phyloP scores from a whole-genome alignment of 2,329 filamentous ascomycete species.

The Colletotrichum tabaci region DNA sequence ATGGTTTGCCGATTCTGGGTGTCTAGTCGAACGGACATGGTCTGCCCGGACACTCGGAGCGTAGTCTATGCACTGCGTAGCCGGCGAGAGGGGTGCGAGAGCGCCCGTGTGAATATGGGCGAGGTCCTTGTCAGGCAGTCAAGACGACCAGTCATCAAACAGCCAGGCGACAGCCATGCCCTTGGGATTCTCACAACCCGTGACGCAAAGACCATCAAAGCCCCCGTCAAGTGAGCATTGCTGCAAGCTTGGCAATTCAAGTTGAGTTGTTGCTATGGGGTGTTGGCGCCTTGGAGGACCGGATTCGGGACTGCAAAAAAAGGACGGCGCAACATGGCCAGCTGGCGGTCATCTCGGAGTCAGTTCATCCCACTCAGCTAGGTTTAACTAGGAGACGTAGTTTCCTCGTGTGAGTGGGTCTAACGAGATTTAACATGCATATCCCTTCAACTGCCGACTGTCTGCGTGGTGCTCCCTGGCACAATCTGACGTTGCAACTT shows the following conservation, averaged over 20 bases:
- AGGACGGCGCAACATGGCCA: slow-evolving; percentile 16
- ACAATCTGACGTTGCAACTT: slow-evolving; percentile 18
- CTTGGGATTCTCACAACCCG: slow-evolving; percentile 11
- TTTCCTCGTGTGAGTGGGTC: slow-evolving; percentile 42
- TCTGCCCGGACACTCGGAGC: slow-evolving; percentile 10
- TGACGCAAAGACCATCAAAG: slow-evolving; percentile 12
- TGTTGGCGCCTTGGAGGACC: not conserved
- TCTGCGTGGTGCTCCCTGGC: slow-evolving; percentile 11
- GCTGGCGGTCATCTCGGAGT: slow-evolving; percentile 37
- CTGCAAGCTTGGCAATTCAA: slow-evolving; percentile 8
- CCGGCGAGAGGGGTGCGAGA: slow-evolving; percentile 9
- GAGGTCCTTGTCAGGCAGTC: slow-evolving; percentile 11
- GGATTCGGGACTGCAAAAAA: not conserved
- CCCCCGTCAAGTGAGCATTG: slow-evolving; percentile 12
- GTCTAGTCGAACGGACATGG: slow-evolving; percentile 26
- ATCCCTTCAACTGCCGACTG: slow-evolving; percentile 40
- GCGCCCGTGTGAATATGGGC: not conserved
- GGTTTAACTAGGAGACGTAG: slow-evolving; percentile 39
- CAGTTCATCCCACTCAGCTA: slow-evolving; percentile 42
- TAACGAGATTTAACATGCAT: slow-evolving; percentile 41
- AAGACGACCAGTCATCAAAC: slow-evolving; percentile 9
- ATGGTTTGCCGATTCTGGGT: slow-evolving; percentile 12
- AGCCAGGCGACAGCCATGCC: slow-evolving; percentile 5
- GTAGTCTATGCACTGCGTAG: slow-evolving; percentile 25
- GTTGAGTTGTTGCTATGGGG: slow-evolving; percentile 6